Evolutionary conservation across 192 early-diverging fungal genomes (phyloP), one percentile per base, ranked within the genome.

Genomic region (Podila clonocystis): DNA sequence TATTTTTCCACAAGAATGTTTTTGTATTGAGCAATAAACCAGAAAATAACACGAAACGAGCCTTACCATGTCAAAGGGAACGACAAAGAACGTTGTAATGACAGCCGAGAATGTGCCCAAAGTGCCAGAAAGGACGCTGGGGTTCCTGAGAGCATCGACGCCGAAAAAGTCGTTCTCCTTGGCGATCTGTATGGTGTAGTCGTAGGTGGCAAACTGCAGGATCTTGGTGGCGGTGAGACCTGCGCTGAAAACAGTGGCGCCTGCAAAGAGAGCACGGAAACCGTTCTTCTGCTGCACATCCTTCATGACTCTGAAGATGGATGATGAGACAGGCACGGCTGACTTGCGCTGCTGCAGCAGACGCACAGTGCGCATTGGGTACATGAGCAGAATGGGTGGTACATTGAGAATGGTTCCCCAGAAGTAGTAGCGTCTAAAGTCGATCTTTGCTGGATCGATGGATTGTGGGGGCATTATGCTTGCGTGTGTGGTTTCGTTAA

Each of bases 51-150:
- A 19, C 24, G 48, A 41, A 55, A 5, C 28, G 26, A 9, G 22
- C 17, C 62, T 70, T 67, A 83, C 73, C 70, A 83, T 72, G 50
- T 83, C 82, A 57, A 83, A 83, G 6, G 82, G 82, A 17, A 83
- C 74, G 0, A 79, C 71, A 60, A 83, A 77, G 30, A 77, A 73
- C 5, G 75, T 77, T 13, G 74, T 73, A n/a, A 77, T 49, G 4
- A 83, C 70, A 41, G 82, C 82, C 22, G 82, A 75, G 66, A 73
- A 62, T 4, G 82, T 77, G 30, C 82, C 82, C 2, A 83, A 60
- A 15, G 66, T 36, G 17, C 71, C 74, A 36, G 69, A 68, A 8
- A 73, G 55, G 19, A 73, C 66, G 15, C 57, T 73, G 9, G 74
- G 70, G 62, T 36, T 68, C 50, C 31, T 50, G 9, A 83, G 58